phyloP scores from a whole-genome alignment of 352 stramenopile species.

The Phytophthora sansomeana region DNA sequence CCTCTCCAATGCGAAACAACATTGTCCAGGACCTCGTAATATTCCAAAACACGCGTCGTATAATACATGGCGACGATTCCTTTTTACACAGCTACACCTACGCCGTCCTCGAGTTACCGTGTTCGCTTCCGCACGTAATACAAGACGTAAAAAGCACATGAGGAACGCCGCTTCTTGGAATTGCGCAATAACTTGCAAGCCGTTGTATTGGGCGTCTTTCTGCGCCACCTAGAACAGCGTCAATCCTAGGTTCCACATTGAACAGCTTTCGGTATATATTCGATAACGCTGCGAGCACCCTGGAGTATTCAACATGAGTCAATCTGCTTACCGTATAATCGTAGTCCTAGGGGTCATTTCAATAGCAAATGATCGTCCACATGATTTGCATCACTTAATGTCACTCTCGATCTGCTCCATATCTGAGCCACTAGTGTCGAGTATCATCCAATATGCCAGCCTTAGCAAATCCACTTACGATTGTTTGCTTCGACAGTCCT shows the following conservation, averaged over 20 bases:
- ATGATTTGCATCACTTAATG: background rate
- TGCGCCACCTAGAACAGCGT: conserved; percentile 4
- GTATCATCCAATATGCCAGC: background rate
- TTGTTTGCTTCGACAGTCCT: background rate
- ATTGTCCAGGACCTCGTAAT: background rate
- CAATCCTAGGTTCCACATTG: background rate
- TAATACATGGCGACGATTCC: conserved; percentile 7
- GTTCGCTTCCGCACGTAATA: conserved; percentile 9
- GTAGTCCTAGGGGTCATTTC: background rate
- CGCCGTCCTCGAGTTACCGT: too few species aligned
- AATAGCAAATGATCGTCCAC: background rate
- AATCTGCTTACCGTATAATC: background rate
- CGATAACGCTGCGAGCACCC: too few species aligned
- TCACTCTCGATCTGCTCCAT: background rate
- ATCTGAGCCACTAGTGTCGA: background rate
- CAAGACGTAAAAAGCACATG: conserved; percentile 17
- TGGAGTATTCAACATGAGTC: too few species aligned
- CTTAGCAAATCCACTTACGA: background rate
- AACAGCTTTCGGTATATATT: background rate
- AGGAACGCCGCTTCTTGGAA: conserved; percentile 8
- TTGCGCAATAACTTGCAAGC: background rate
- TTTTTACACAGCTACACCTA: background rate
- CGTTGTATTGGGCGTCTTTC: conserved; percentile 14
- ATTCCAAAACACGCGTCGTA: conserved; percentile 2
- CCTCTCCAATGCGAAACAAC: background rate